Percentiles rank a stretch among this genome's conserved stretches.
phyloP scores from a whole-genome alignment of 768 basidiomycete species.

The Hericium alpestre region DNA sequence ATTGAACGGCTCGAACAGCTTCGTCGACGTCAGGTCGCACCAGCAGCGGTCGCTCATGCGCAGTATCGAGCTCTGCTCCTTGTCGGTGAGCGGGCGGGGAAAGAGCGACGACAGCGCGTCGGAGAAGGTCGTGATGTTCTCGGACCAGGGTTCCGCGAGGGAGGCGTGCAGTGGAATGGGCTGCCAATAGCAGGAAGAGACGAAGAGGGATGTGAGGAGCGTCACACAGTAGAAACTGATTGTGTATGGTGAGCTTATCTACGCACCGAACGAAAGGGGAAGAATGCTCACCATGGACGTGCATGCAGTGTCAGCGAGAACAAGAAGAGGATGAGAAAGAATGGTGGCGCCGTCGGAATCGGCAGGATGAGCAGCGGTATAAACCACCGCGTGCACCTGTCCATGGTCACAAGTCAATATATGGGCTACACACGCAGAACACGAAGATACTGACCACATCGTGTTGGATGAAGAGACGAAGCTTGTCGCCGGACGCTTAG shows the following conservation, averaged over 20 bases:
- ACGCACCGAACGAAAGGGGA: background rate
- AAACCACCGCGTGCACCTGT: slow-evolving; percentile 85
- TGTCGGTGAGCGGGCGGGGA: slow-evolving; percentile 25
- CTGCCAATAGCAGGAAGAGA: slow-evolving; percentile 86
- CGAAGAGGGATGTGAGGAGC: slow-evolving; percentile 69
- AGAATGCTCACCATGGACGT: slow-evolving; percentile 58
- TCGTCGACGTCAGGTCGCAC: slow-evolving; percentile 62
- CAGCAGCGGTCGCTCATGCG: slow-evolving; percentile 72
- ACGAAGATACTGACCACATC: slow-evolving; percentile 43
- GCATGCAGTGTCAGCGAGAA: slow-evolving; percentile 73
- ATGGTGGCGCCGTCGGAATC: slow-evolving; percentile 71
- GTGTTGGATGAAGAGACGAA: background rate
- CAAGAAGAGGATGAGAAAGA: slow-evolving; percentile 67
- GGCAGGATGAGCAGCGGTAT: slow-evolving; percentile 68
- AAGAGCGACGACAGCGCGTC: slow-evolving; percentile 42
- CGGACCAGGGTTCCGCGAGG: slow-evolving; percentile 52
- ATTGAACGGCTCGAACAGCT: slow-evolving; percentile 71
- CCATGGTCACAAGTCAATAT: background rate
- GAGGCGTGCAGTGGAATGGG: slow-evolving; percentile 58
- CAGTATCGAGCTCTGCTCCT: slow-evolving; percentile 43
- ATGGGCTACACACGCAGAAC: background rate
- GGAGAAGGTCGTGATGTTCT: slow-evolving; percentile 62
- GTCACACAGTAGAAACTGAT: slow-evolving; percentile 79
- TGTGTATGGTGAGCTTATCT: background rate
- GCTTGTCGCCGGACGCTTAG: background rate